These are phyloP conservation scores for Lepidium africanum DNA, from an alignment of 345 rosid genomes.

Conservation along the genomic window DNA sequence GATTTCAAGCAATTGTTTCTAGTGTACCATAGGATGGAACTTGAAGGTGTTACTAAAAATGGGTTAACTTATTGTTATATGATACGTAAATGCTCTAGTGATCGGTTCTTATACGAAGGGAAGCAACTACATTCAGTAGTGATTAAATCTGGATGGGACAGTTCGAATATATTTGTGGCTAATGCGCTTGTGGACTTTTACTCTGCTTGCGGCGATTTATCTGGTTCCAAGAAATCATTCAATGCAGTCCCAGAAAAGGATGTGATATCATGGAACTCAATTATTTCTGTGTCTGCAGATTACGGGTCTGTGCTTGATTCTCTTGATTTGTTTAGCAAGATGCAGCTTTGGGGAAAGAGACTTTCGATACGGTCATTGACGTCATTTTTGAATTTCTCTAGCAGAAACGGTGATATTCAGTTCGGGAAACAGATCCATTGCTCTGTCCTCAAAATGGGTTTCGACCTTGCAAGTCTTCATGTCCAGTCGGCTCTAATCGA, in stretches of 20 bases:
- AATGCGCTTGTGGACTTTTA: constrained; percentile 71
- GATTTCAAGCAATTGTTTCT: constrained; percentile 30
- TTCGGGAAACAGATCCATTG: constrained; percentile 68
- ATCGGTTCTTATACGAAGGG: constrained; percentile 48
- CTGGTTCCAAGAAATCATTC: constrained; percentile 46
- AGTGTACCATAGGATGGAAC: constrained; percentile 37
- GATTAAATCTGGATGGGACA: constrained; percentile 50
- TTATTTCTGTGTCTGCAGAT: constrained; percentile 42
- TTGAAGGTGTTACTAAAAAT: constrained; percentile 42
- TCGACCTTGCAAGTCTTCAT: constrained; percentile 35
- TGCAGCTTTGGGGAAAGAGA: constrained; percentile 65
- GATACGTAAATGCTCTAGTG: constrained; percentile 48
- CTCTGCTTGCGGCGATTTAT: constrained; percentile 48
- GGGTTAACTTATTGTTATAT: constrained; percentile 66
- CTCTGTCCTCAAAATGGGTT: constrained; percentile 52
- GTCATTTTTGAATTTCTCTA: constrained; percentile 52
- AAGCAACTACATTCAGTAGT: constrained; percentile 56
- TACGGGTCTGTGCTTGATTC: constrained; percentile 40
- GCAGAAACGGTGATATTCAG: constrained; percentile 33
- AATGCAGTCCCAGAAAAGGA: constrained; percentile 35
- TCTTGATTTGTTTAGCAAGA: constrained; percentile 44
- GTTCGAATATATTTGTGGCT: constrained; percentile 43
- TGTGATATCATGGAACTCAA: constrained; percentile 79
- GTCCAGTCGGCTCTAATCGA: constrained; percentile 62
- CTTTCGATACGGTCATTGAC: constrained; percentile 56